Conservation (phyloP, 805 yeast species). For the Nakazawaea populi region DNA sequence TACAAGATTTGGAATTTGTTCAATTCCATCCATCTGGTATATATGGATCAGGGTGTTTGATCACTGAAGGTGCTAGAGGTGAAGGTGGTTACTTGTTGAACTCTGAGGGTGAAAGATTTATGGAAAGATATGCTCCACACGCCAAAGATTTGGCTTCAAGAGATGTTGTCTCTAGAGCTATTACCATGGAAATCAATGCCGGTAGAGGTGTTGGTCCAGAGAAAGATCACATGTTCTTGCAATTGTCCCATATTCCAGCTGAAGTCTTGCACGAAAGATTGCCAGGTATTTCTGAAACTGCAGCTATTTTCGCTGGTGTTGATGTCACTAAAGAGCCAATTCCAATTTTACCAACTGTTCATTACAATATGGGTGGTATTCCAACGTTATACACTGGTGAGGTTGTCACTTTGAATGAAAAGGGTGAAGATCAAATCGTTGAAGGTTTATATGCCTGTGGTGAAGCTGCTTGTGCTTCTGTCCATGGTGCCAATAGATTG, state of each 20-base stretch:
- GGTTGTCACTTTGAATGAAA: conserved; percentile 73
- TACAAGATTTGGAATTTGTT: conserved; percentile 94
- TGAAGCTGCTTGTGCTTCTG: conserved; percentile 98
- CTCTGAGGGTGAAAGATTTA: conserved; percentile 97
- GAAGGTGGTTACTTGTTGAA: conserved; percentile 98
- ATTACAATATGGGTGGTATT: conserved; percentile 99
- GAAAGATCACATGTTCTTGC: conserved; percentile 93
- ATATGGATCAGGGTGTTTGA: conserved; percentile 97
- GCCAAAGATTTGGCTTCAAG: conserved; percentile 98
- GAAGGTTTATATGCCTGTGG: conserved; percentile 97
- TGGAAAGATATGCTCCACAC: conserved; percentile 99
- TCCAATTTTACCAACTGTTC: conserved; percentile 97
- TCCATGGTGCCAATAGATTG: conserved; percentile 98
- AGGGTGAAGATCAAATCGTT: conserved; percentile 85
- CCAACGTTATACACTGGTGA: conserved; percentile 98
- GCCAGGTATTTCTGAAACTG: conserved; percentile 99
- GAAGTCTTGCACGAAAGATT: conserved; percentile 88
- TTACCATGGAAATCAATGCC: conserved; percentile 96
- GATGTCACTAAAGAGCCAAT: conserved; percentile 99
- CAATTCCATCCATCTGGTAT: conserved; percentile 99
- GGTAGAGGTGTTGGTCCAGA: conserved; percentile 99
- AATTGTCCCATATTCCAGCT: conserved; percentile 91
- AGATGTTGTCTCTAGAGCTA: conserved; percentile 97
- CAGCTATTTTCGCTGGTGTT: conserved; percentile 97
- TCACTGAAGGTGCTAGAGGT: conserved; percentile 99